These are phyloP conservation scores for Aspergillus floridensis DNA, from an alignment of 2,329 filamentous ascomycete genomes.

Conservation along the genomic window DNA sequence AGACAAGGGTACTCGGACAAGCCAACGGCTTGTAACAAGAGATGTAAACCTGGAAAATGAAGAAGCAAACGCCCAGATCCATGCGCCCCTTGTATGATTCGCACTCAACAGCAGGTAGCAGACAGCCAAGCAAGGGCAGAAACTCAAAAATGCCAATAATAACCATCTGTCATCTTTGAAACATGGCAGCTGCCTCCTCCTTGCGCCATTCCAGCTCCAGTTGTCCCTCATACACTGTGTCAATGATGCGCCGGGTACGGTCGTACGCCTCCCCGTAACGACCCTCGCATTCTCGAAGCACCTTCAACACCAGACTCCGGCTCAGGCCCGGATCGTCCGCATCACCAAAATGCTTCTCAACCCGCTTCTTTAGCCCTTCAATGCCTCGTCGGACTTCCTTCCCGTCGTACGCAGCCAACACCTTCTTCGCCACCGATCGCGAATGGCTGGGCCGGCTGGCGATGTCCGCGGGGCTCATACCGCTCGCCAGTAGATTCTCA, in stretches of 20 bases:
- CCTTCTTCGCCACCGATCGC: constrained; percentile 79
- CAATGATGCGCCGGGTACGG: constrained; percentile 45
- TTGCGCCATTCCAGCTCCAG: constrained; percentile 49
- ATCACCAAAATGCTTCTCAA: constrained; percentile 96
- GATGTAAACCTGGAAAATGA: not conserved
- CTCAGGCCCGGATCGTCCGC: constrained; percentile 71
- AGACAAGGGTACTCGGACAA: not conserved
- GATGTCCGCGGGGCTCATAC: constrained; percentile 58
- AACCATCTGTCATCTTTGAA: constrained; percentile 35
- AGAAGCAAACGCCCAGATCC: constrained; percentile 10
- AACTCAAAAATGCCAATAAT: constrained; percentile 9
- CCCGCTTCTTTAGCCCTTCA: constrained; percentile 80
- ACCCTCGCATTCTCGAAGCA: constrained; percentile 59
- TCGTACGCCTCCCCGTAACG: constrained; percentile 57
- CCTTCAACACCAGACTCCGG: constrained; percentile 57
- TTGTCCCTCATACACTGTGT: constrained; percentile 45
- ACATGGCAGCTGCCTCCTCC: constrained; percentile 45
- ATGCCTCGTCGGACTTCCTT: constrained; percentile 89
- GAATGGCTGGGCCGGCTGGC: constrained; percentile 79
- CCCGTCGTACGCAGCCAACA: constrained; percentile 73
- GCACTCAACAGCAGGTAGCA: constrained; percentile 7
- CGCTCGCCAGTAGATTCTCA: constrained; percentile 65
- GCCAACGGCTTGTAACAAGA: not conserved
- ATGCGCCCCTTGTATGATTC: constrained; percentile 13
- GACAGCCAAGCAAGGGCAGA: constrained; percentile 1